phyloP scores from a whole-genome alignment of 2,329 filamentous ascomycete genomes.

The Talaromyces sp. region DNA sequence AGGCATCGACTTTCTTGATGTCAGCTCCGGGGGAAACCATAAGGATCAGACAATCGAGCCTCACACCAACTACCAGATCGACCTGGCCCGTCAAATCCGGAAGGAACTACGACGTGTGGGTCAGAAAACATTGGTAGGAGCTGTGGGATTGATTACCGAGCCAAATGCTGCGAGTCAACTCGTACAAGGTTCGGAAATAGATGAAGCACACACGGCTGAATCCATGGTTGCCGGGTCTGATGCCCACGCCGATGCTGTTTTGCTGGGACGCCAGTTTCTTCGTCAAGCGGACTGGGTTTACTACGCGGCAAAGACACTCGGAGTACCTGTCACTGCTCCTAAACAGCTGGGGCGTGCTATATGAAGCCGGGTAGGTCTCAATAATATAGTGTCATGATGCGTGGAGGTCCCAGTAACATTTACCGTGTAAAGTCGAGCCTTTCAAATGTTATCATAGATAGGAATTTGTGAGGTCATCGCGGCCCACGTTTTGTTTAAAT shows the following conservation, averaged over 20 bases:
- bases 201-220: not conserved
- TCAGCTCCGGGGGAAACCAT: slow-evolving; percentile 44
- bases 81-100: slow-evolving; percentile 40
- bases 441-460: too few relatives aligned
- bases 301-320: slow-evolving; percentile 45
- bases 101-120: slow-evolving; percentile 32
- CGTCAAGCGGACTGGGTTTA: slow-evolving; percentile 53
- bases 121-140: slow-evolving; percentile 44
- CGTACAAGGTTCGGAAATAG: slow-evolving; percentile 29
- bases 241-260: slow-evolving; percentile 42
- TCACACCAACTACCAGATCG: slow-evolving; percentile 36
- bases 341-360: slow-evolving; percentile 38
- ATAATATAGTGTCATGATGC: too few relatives aligned
- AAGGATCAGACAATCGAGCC: slow-evolving; percentile 40
- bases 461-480: too few relatives aligned
- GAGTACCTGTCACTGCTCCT: slow-evolving; percentile 45
- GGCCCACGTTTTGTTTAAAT: too few relatives aligned
- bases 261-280: slow-evolving; percentile 52
- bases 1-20: slow-evolving; percentile 44
- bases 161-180: slow-evolving; percentile 48
- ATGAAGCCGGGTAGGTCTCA: too few relatives aligned
- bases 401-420: too few relatives aligned
- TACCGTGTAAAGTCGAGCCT: too few relatives aligned
- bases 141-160: slow-evolving; percentile 52
- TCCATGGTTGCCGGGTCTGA: not conserved